Conservation (phyloP, 2,329 filamentous ascomycete genomes). For the Epichloe typhina region DNA sequence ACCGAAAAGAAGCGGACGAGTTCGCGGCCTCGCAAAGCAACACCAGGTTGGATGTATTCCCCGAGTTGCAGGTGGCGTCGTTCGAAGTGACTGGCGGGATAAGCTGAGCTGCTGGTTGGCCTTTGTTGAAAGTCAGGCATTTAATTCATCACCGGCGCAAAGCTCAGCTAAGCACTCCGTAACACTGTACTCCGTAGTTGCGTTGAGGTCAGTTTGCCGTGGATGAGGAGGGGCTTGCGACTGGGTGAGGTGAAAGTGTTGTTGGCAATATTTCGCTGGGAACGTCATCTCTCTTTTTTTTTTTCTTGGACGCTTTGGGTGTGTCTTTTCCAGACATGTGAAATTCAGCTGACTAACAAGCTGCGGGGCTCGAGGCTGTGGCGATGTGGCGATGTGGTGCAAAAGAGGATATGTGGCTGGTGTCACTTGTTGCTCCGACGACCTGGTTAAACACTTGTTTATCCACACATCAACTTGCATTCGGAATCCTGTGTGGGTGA, state of each 20-base stretch:
- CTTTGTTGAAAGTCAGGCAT: background rate
- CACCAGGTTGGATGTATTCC: background rate
- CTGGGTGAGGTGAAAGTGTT: background rate
- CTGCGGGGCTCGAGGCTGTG: background rate
- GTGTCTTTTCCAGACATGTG: constrained; percentile 3
- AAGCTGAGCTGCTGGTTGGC: background rate
- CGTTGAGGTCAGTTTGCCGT: background rate
- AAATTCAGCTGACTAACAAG: constrained; percentile 1
- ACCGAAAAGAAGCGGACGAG: no score
- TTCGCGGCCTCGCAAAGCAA: background rate
- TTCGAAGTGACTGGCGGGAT: background rate
- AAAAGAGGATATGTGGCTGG: background rate
- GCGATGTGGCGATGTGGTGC: background rate
- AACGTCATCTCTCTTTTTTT: background rate
- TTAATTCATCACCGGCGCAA: no score
- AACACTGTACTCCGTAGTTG: background rate
- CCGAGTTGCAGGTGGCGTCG: background rate
- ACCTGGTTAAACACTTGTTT: constrained; percentile 6
- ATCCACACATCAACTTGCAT: no score
- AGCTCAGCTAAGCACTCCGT: no score
- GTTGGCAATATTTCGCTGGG: background rate
- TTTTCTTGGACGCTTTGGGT: background rate
- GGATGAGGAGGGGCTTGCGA: background rate
- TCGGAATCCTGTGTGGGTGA: background rate
- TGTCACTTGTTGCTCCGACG: constrained; percentile 4